Percentiles rank a stretch among this genome's conserved stretches.
phyloP scores from a whole-genome alignment of 148 eudicot species.

The Cornus kousa region DNA sequence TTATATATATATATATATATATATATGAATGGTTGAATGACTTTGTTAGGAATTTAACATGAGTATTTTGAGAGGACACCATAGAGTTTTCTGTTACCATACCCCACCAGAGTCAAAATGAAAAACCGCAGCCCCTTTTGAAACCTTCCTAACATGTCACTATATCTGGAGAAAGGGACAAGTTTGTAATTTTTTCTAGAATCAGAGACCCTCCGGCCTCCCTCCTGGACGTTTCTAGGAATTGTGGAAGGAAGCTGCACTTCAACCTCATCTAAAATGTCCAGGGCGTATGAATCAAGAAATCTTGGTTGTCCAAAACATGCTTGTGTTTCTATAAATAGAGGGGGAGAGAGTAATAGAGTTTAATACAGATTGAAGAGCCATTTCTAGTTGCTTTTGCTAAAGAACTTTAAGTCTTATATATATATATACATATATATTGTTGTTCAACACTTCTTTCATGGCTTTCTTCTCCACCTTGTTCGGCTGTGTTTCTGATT shows the following conservation, averaged over 20 bases:
- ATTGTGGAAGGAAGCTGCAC: background rate
- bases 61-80: too few species aligned
- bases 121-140: too few species aligned
- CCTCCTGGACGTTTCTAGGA: background rate
- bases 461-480: constrained; percentile 1
- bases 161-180: too few species aligned
- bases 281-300: background rate
- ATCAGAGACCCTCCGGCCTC: background rate
- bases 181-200: background rate
- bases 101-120: too few species aligned
- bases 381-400: background rate
- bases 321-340: too few species aligned
- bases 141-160: too few species aligned
- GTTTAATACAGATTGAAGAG: background rate
- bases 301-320: background rate
- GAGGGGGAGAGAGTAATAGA: background rate
- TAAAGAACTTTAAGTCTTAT: background rate
- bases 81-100: too few species aligned
- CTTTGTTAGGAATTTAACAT: too few species aligned
- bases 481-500: background rate
- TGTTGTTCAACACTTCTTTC: background rate
- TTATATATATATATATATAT: too few species aligned
- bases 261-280: background rate
- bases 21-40: too few species aligned
- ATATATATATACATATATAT: too few species aligned